phyloP scores from a whole-genome alignment of 2,329 filamentous ascomycete species.

The Stagonosporopsis tanaceti region DNA sequence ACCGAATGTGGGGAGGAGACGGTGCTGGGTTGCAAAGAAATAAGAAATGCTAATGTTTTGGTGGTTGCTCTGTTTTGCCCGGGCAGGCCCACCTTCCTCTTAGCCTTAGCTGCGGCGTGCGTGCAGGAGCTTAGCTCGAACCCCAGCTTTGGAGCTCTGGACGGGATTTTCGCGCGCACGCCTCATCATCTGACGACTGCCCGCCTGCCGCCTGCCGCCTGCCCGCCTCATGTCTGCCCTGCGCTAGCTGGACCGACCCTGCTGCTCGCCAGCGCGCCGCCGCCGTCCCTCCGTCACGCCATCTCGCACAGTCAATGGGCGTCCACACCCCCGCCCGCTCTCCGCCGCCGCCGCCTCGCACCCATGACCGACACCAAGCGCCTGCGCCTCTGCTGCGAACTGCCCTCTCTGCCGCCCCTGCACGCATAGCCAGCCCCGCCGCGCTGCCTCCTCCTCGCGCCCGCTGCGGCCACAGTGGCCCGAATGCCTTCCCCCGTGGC shows the following conservation, averaged over 20 bases:
- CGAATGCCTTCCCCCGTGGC: conserved; percentile 49
- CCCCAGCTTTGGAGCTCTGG: conserved; percentile 18
- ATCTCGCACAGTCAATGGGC: conserved; percentile 4
- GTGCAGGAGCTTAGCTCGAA: conserved; percentile 2
- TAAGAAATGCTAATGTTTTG: conserved; percentile 19
- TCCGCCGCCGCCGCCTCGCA: conserved; percentile 5
- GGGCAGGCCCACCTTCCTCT: conserved; percentile 18
- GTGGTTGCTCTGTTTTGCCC: conserved; percentile 25
- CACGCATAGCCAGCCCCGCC: conserved; percentile 6
- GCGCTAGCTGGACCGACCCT: background rate
- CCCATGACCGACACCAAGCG: conserved; percentile 17
- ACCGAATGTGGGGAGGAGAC: conserved; percentile 3
- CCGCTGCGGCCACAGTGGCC: conserved; percentile 20
- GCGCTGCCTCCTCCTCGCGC: conserved; percentile 1
- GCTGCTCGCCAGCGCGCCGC: conserved; percentile 2
- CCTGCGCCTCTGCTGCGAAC: conserved; percentile 24
- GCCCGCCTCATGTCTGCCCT: conserved; percentile 3
- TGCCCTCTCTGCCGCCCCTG: conserved; percentile 9
- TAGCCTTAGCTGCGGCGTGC: conserved; percentile 1
- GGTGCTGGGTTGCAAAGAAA: conserved; percentile 9
- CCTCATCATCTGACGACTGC: background rate
- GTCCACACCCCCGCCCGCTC: background rate
- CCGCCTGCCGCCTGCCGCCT: background rate
- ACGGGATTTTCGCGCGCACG: conserved; percentile 1
- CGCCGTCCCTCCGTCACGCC: background rate